Evolutionary conservation across 768 basidiomycete species (phyloP), one percentile per base, ranked within the genome.

Genomic region (Amanita exitialis): DNA sequence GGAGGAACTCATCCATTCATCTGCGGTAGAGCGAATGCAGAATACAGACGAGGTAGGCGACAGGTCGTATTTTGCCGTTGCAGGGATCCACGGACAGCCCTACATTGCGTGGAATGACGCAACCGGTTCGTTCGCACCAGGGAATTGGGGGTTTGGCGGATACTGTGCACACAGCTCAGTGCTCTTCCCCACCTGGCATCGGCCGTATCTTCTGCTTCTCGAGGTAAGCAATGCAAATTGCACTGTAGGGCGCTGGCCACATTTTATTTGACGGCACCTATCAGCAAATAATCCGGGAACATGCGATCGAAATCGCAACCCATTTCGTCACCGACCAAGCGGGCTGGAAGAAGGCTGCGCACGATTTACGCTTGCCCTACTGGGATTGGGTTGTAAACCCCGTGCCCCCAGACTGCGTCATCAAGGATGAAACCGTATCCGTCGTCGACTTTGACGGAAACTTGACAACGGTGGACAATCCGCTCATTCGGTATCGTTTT

Each of bases 91-190:
- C 53, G 79, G 78, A 6, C 58, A 72, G 20, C 79, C 79, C 0
- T 72, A 66, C 52, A 60, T 62, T 5, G 56, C 61, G 0, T 80
- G 75, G 75, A 68, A 75, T 39, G 72, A 66, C 9, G 62, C 67
- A 10, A 69, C 64, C 4, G 56, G 60, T 18, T 20, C 61, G 25
- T 60, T 68, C 1, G 49, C 57, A 15, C 49, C 55, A 0, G 54
- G 58, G 1, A 49, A 41, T 20, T 44, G 32, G 42, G 43, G 23
- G 2, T 70, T 65, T 64, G 62, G 66, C 13, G 78, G 78, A 4
- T 79, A 80, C 57, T 81, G 78, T 57, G 70, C 69, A 13, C 79
- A 81, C 57, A 73, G 73, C 7, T 71, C 70, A 2, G 66, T 73
- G 8, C 62, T 79, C 6, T 79, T 79, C 64, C 77, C 49, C 4